Conservation (phyloP, 441 rosid species). For the Gossypium schwendimanii region DNA sequence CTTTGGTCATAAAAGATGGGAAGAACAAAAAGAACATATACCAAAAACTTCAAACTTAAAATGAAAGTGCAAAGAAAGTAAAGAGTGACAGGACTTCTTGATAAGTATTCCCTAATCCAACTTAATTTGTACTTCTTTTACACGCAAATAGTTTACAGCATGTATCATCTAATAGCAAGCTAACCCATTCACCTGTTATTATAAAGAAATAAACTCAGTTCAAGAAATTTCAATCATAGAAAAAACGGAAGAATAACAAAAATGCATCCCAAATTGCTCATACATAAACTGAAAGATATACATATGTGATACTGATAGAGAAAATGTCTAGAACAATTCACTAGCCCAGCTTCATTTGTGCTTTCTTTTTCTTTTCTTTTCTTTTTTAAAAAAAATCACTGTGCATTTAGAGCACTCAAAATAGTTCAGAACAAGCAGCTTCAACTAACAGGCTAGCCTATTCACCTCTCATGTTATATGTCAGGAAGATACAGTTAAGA, state of each 20-base stretch:
- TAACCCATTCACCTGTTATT: background rate
- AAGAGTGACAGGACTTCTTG: background rate
- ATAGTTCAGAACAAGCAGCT: background rate
- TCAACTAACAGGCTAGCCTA: background rate
- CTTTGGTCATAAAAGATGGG: background rate
- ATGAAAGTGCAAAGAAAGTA: background rate
- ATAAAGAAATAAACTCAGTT: conserved; percentile 7
- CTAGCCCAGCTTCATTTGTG: background rate
- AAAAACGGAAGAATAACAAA: background rate
- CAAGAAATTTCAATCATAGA: conserved; percentile 5
- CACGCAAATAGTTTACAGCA: background rate
- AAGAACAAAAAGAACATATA: background rate
- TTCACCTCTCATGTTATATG: background rate
- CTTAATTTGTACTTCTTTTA: background rate
- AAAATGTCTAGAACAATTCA: background rate
- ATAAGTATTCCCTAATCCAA: background rate
- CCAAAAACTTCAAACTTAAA: background rate
- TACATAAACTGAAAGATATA: background rate
- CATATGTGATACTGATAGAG: background rate
- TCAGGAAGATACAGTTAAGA: background rate
- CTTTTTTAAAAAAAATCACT: background rate
- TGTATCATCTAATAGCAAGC: background rate
- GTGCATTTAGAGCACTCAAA: background rate
- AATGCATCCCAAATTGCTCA: background rate
- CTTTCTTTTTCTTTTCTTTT: background rate